Percentiles rank a stretch among this genome's conserved stretches.
Evolutionary conservation across 2,329 filamentous ascomycete species (phyloP).

Genomic region (Fusarium bactridioides): DNA sequence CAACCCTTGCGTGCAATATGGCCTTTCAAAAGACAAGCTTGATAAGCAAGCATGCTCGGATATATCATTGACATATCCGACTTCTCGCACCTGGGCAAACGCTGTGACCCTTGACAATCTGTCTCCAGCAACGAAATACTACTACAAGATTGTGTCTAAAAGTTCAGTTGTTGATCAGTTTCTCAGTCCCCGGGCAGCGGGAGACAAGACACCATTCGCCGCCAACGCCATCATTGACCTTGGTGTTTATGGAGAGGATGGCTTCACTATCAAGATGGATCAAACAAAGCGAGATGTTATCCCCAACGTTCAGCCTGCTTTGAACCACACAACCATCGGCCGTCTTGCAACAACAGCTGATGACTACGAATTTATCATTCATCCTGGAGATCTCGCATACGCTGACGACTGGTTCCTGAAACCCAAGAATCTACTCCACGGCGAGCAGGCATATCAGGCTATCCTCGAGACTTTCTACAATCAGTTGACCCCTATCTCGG

Average conservation of each 20-base stretch:
- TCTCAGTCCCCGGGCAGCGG: conserved; percentile 8
- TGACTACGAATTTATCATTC: conserved; percentile 23
- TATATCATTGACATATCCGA: conserved; percentile 17
- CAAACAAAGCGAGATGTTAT: conserved; percentile 11
- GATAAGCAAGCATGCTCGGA: conserved; percentile 13
- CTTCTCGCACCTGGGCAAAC: conserved; percentile 20
- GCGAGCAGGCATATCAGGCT: conserved; percentile 15
- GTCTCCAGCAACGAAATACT: conserved; percentile 10
- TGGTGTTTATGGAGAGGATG: conserved; percentile 19
- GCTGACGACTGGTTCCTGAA: conserved; percentile 18
- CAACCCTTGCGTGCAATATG: conserved; percentile 13
- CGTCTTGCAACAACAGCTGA: conserved; percentile 11
- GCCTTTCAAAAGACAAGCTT: background rate
- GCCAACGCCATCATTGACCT: conserved; percentile 27
- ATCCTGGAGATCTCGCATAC: conserved; percentile 9
- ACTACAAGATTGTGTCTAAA: conserved; percentile 11
- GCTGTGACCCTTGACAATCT: background rate
- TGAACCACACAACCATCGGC: conserved; percentile 23
- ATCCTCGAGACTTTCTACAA: conserved; percentile 17
- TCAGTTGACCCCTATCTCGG: conserved; percentile 4
- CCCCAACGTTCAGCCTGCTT: conserved; percentile 1
- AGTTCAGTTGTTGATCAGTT: conserved; percentile 4
- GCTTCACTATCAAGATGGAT: conserved; percentile 20
- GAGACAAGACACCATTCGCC: conserved; percentile 14
- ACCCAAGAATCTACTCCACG: conserved; percentile 14